These are phyloP conservation scores for Vaccinium darrowii DNA, from an alignment of 148 eudicot species.

Conservation along the genomic window DNA sequence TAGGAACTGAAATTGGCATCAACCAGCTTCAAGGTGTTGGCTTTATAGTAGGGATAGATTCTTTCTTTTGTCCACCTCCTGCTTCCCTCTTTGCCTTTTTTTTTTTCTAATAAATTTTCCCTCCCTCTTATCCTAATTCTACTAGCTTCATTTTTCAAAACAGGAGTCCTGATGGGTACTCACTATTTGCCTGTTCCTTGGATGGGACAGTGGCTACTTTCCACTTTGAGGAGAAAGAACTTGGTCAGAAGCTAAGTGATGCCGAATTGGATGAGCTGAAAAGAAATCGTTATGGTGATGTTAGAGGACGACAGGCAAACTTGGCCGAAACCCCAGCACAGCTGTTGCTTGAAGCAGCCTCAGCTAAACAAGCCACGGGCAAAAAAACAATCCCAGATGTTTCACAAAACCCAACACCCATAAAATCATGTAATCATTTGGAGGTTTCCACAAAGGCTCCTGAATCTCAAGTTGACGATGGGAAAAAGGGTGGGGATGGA, in stretches of 20 bases:
- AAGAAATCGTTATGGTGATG: conserved; percentile 92
- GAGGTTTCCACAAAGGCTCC: conserved; percentile 39
- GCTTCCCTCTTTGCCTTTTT: conserved; percentile 8
- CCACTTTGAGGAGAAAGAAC: conserved; percentile 80
- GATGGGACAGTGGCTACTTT: conserved; percentile 93
- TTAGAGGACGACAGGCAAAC: conserved; percentile 82
- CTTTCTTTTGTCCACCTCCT: not conserved
- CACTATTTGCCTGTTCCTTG: conserved; percentile 93
- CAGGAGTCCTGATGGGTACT: conserved; percentile 99
- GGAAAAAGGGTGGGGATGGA: conserved; percentile 53
- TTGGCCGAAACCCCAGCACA: conserved; percentile 96
- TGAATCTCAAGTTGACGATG: conserved; percentile 50
- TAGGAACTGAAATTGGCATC: not conserved
- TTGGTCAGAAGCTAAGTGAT: conserved; percentile 76
- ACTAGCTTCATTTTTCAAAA: conserved; percentile 7
- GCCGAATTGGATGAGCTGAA: conserved; percentile 75
- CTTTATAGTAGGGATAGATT: not conserved
- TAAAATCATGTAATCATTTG: conserved; percentile 48
- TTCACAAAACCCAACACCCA: conserved; percentile 34
- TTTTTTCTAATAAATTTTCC: not conserved
- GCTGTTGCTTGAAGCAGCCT: conserved; percentile 90
- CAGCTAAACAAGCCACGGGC: conserved; percentile 54
- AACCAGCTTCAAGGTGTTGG: not conserved
- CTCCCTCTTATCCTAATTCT: conserved; percentile 5
- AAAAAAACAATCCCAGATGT: conserved; percentile 50